Evolutionary conservation across 2,329 filamentous ascomycete genomes (phyloP).

Genomic region (Fusarium brachygibbosum): DNA sequence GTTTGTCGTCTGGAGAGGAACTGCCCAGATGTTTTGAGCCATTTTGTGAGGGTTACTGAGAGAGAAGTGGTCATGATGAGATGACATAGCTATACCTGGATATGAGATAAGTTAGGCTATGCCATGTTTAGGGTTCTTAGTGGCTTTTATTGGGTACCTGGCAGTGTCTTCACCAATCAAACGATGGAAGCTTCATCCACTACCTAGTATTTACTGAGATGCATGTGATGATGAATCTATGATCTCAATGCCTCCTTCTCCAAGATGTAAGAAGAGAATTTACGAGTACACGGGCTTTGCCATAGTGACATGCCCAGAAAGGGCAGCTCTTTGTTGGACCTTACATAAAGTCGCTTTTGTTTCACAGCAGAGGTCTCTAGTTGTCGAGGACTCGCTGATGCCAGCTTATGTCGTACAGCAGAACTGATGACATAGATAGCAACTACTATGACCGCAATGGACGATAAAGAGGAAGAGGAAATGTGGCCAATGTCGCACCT

Average conservation of each 20-base stretch:
- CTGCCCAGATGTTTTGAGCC: slow-evolving; percentile 49
- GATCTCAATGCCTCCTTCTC: too few species aligned
- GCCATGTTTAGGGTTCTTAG: neutral
- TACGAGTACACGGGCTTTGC: rapidly evolving
- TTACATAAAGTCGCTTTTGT: neutral
- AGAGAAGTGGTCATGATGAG: neutral
- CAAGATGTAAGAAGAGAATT: neutral
- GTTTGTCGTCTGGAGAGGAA: slow-evolving; percentile 72
- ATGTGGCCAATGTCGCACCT: neutral
- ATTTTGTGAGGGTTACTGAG: slow-evolving; percentile 2
- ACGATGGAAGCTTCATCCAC: neutral
- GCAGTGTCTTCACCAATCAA: slow-evolving; percentile 7
- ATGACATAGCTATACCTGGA: neutral
- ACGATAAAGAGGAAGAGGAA: neutral
- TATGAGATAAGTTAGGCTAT: neutral
- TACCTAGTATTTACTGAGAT: neutral
- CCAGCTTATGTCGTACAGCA: neutral
- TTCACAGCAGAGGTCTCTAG: neutral
- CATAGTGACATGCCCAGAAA: neutral
- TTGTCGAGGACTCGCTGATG: neutral
- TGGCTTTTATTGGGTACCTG: neutral
- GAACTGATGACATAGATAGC: neutral
- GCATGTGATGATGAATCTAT: too few species aligned
- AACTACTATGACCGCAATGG: neutral
- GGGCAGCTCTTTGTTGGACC: neutral